phyloP scores from a whole-genome alignment of 305 asterid genomes.

The Solanum hybrid region DNA sequence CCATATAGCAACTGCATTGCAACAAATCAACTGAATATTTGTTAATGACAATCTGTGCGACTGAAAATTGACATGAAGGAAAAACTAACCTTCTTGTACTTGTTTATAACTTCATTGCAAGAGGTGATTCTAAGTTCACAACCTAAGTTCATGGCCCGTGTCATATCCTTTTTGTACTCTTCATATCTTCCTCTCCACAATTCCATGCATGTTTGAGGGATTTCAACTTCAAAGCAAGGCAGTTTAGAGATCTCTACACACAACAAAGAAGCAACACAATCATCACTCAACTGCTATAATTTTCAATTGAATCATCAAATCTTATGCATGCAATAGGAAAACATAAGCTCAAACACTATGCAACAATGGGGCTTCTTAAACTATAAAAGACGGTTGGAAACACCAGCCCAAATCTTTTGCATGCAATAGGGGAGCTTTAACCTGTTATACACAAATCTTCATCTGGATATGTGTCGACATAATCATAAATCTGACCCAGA shows the following conservation, averaged over 20 bases:
- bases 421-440: conserved; percentile 7
- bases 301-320: neutral
- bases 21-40: neutral
- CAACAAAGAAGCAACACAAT: neutral
- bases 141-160: conserved; percentile 15
- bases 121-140: conserved; percentile 24
- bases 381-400: neutral
- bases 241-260: conserved; percentile 44
- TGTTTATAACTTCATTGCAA: conserved; percentile 42
- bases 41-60: neutral
- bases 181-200: conserved; percentile 39
- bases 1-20: conserved; percentile 50
- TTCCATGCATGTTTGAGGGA: conserved; percentile 14
- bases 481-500: conserved; percentile 56
- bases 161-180: conserved; percentile 41
- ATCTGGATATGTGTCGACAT: conserved; percentile 19
- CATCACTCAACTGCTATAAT: neutral
- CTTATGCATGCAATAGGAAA: neutral
- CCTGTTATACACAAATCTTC: conserved; percentile 22
- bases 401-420: neutral
- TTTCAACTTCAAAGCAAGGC: conserved; percentile 31
- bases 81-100: conserved; percentile 55
- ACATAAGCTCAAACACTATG: neutral
- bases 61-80: neutral
- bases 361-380: neutral